Conservation (phyloP, 345 rosid genomes). For the Sisymbrium irio region DNA sequence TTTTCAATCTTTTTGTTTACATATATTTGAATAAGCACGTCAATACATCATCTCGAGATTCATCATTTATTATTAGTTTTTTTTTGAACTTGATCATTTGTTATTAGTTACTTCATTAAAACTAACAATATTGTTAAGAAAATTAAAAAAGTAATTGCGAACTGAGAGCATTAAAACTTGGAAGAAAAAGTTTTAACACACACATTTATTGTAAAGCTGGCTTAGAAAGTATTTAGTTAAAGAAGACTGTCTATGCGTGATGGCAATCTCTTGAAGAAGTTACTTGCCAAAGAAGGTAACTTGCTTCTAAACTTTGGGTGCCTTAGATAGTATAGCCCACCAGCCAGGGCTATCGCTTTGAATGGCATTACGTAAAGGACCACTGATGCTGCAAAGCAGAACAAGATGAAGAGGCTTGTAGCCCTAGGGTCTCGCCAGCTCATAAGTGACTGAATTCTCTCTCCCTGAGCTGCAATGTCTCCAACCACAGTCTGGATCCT, state of each 20-base stretch:
- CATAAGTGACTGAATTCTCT: too few species aligned
- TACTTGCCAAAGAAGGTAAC: conserved; percentile 74
- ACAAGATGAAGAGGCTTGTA: too few species aligned
- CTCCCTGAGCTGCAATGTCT: too few species aligned
- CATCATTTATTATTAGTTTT: not conserved
- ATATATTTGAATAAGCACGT: not conserved
- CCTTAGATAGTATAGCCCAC: conserved; percentile 59
- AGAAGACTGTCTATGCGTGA: conserved; percentile 67
- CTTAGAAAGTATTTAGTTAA: conserved; percentile 26
- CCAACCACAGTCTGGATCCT: too few species aligned
- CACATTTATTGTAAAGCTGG: not conserved
- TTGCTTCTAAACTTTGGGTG: conserved; percentile 88
- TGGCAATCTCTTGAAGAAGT: conserved; percentile 76
- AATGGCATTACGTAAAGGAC: too few species aligned
- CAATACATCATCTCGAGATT: not conserved
- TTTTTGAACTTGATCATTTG: too few species aligned
- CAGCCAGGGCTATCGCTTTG: conserved; percentile 51
- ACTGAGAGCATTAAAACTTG: not conserved
- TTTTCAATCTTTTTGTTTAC: not conserved
- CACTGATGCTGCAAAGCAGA: too few species aligned
- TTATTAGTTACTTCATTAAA: not conserved
- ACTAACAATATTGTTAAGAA: not conserved
- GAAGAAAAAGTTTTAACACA: not conserved
- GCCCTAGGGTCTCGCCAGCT: too few species aligned
- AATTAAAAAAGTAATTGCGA: not conserved